Base-by-base conservation (phyloP, 2,329 filamentous ascomycete genomes). In the Decorospora gaudefroyi region DNA sequence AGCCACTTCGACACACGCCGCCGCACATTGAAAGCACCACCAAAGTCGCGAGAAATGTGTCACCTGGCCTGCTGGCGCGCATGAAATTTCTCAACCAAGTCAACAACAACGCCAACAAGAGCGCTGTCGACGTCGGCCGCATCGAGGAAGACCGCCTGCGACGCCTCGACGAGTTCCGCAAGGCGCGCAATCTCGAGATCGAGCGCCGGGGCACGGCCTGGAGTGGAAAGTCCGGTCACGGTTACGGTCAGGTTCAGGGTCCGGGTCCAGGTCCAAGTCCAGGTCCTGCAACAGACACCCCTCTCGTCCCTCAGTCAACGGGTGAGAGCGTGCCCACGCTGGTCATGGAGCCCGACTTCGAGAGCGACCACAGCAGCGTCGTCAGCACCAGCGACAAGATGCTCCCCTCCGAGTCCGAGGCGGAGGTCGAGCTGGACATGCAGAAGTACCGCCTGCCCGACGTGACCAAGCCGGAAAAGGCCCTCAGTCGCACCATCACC, bases 391-490 rank as follows among this genome's bases (percentile, higher is more conserved):
- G 81, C 65, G 75, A 78, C 59, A 75, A 76, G 53, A 74, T 83
- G 41, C 71, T 74, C 37, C 73, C 76, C n/a, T 74, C 73, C 19
- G 74, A 76, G 51, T 73, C 69, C 6, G 72, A 84, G 78, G 67
- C 73, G 19, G 62, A 61, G 22, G 57, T 62, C 15, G 62, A 61
- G 35, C 57, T 62, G 34, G 86, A 90, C 71, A 85, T 81, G 43
- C 80, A 86, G 64, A 89, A 90, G 69, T 90, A 88, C 65, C 80
- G 83, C 30, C 73, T 89, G 66, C 85, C 86, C 42, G 86, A 90
- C 69, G 83, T 71, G 78, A 82, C 70, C 81, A 88, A 76, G 82
- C 83, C 71, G 78, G 83, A 66, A 85, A 47, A 47, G 29, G 44
- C 44, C 33, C 44, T 47, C 28, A 86, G 64, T 49, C 74, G 66